Percentiles rank a stretch among this genome's conserved stretches.
Conservation (phyloP, 257 asterid genomes). For the Solanum sitiens region DNA sequence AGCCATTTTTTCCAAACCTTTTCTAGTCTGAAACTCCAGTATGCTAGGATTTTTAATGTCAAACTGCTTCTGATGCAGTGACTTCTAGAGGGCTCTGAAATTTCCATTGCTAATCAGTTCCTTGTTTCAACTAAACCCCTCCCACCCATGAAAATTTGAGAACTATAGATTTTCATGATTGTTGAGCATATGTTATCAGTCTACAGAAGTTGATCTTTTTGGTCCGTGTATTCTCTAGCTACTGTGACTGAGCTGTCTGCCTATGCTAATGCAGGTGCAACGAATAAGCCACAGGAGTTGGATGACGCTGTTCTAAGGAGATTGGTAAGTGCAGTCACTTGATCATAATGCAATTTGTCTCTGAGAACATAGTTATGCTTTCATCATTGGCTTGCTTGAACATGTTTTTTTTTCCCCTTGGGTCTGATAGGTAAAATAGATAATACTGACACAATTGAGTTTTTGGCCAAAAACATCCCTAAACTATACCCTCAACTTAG, state of each 20-base stretch:
- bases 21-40: not conserved
- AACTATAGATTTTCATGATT: not conserved
- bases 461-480: not conserved
- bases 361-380: not conserved
- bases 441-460: not conserved
- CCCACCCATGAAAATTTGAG: not conserved
- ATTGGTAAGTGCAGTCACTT: conserved; percentile 57
- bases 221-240: not conserved
- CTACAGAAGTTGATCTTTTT: not conserved
- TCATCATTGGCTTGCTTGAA: not conserved
- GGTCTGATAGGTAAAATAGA: not conserved
- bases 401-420: not conserved
- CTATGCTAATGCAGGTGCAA: conserved; percentile 71
- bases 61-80: not conserved
- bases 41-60: not conserved
- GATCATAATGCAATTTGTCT: not conserved
- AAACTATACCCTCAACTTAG: not conserved
- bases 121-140: not conserved
- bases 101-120: not conserved
- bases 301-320: conserved; percentile 99
- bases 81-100: not conserved
- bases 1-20: not conserved
- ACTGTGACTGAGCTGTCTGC: not conserved
- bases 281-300: conserved; percentile 97
- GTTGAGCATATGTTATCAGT: not conserved